These are phyloP conservation scores for Lactarius psammicola DNA, from an alignment of 768 basidiomycete species.

Conservation along the genomic window DNA sequence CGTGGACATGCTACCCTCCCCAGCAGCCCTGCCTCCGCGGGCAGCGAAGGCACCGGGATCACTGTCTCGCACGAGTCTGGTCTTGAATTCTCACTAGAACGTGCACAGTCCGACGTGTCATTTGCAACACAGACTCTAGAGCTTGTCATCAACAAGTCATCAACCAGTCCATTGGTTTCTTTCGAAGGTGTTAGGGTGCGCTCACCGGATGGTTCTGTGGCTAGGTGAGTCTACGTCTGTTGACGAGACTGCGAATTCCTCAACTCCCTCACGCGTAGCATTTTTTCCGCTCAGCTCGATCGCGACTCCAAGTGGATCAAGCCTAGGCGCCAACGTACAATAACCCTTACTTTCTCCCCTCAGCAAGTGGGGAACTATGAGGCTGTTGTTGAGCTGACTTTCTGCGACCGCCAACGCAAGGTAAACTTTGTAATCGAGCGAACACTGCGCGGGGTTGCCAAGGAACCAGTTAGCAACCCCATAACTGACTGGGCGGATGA, in stretches of 20 bases:
- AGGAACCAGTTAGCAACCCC: background rate
- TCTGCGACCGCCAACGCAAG: constrained; percentile 5
- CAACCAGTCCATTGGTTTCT: background rate
- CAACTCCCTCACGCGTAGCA: background rate
- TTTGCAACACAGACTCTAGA: background rate
- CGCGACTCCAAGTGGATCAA: constrained; percentile 7
- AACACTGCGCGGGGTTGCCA: constrained; percentile 6
- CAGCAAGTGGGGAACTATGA: constrained; percentile 18
- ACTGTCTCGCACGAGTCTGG: constrained; percentile 22
- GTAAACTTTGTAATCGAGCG: constrained; percentile 14
- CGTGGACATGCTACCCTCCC: constrained; percentile 1
- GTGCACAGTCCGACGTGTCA: background rate
- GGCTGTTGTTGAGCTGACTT: constrained; percentile 14
- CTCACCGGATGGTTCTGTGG: background rate
- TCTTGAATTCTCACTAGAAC: constrained; percentile 16
- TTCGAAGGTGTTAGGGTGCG: background rate
- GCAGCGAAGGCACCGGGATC: constrained; percentile 9
- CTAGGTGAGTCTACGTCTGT: constrained; percentile 5
- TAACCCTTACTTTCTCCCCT: constrained; percentile 12
- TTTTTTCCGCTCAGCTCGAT: constrained; percentile 16
- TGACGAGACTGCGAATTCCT: background rate
- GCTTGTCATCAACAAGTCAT: constrained; percentile 15
- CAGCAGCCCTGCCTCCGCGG: background rate
- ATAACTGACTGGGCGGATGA: background rate
- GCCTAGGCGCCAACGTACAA: background rate